A percentile compares a stretch with the other conserved stretches of the same genome.
Evolutionary conservation across 1,284 basidiomycete genomes (phyloP).

Genomic region (Ustilago cynodontis): DNA sequence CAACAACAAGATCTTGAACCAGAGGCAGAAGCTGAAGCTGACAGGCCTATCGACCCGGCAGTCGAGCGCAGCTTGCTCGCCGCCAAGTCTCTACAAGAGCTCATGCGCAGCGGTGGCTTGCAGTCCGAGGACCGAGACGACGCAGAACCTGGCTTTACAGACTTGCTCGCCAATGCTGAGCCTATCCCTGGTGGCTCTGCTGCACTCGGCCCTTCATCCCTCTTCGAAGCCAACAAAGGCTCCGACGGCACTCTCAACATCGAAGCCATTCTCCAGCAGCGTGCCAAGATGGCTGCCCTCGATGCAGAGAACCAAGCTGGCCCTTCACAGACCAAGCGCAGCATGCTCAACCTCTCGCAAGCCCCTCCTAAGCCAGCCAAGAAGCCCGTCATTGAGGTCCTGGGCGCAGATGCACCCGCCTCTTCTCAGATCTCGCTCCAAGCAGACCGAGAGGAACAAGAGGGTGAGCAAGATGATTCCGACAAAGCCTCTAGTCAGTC

Average conservation of each 20-base stretch:
- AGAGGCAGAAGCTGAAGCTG: not conserved
- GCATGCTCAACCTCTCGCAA: conserved; percentile 26
- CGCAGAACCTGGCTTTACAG: conserved; percentile 16
- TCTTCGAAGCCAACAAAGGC: conserved; percentile 38
- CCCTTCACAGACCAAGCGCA: conserved; percentile 7
- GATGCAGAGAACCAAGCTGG: conserved; percentile 12
- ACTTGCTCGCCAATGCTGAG: conserved; percentile 37
- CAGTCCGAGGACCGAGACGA: conserved; percentile 19
- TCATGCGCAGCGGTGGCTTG: conserved; percentile 43
- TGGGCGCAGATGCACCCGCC: conserved; percentile 1
- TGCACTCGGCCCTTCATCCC: conserved; percentile 37
- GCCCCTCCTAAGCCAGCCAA: conserved; percentile 13
- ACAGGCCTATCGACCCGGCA: conserved; percentile 23
- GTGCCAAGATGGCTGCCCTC: conserved; percentile 27
- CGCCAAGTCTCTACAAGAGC: conserved; percentile 42
- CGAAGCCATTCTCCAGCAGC: conserved; percentile 43
- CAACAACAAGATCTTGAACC: not conserved
- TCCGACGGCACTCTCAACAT: conserved; percentile 45
- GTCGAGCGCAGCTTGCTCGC: conserved; percentile 45
- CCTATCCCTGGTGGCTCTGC: conserved; percentile 12
- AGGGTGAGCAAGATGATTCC: not conserved
- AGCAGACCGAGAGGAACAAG: not conserved
- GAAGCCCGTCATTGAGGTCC: conserved; percentile 34
- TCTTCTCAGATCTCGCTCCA: not conserved
- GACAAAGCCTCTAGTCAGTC: conserved; percentile 9